Conservation (phyloP, 2,329 filamentous ascomycete species). For the Sarocladium brachiariae region DNA sequence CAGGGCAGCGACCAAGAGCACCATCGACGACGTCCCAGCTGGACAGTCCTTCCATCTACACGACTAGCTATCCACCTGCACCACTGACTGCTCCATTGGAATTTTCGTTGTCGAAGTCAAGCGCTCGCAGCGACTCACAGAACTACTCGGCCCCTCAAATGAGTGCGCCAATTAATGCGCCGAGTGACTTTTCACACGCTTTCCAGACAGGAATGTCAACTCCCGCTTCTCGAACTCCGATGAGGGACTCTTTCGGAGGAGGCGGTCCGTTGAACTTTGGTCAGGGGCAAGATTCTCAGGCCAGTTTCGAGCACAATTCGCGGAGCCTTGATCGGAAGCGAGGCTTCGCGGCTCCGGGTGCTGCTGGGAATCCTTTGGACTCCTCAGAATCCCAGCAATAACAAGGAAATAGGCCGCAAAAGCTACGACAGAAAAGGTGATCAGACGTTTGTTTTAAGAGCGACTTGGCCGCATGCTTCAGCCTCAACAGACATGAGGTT, state of each 20-base stretch:
- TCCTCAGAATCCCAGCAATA: not conserved
- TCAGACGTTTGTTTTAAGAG: too few species aligned
- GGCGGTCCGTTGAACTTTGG: slow-evolving; percentile 20
- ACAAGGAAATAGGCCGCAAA: not conserved
- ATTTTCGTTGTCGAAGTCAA: slow-evolving; percentile 28
- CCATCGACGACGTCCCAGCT: slow-evolving; percentile 24
- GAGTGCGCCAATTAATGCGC: slow-evolving; percentile 46
- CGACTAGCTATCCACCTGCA: slow-evolving; percentile 45
- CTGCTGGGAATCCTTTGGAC: not conserved
- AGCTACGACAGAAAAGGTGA: too few species aligned
- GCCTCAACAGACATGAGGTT: too few species aligned
- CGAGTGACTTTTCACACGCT: slow-evolving; percentile 45
- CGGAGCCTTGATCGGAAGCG: slow-evolving; percentile 31
- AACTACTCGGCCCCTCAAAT: slow-evolving; percentile 49
- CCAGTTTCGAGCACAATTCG: slow-evolving; percentile 15
- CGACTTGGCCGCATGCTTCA: too few species aligned
- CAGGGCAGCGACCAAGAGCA: slow-evolving; percentile 18
- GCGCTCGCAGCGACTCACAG: slow-evolving; percentile 25
- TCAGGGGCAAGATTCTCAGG: slow-evolving; percentile 11
- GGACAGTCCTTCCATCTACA: slow-evolving; percentile 36
- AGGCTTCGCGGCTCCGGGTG: slow-evolving; percentile 24
- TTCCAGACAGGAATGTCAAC: slow-evolving; percentile 35
- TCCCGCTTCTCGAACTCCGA: slow-evolving; percentile 33
- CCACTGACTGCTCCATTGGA: slow-evolving; percentile 48
- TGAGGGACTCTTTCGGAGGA: slow-evolving; percentile 37